Evolutionary conservation across 2,329 filamentous ascomycete species (phyloP), one percentile per base, ranked within the genome.

Genomic region (Aspergillus novoparasiticus): DNA sequence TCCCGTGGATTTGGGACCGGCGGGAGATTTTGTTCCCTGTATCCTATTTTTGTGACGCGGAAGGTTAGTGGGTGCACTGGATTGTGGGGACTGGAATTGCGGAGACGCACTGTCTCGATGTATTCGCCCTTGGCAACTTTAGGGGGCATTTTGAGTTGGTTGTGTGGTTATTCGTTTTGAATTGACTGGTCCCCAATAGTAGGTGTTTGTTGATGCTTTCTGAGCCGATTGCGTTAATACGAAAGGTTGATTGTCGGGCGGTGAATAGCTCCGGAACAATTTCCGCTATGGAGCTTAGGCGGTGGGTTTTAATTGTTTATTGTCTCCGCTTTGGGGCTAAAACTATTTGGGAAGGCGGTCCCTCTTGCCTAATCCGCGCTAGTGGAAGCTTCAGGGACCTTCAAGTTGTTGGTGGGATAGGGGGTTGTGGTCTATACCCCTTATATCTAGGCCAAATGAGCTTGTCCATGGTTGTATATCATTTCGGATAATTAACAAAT

Each of bases 21-120:
- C 95, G 92, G 45, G 94, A 94, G 73, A 99, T 95, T 82, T 98
- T 98, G 86, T 99, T 99, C 69, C 95, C 95, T 3, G 94, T 97
- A 81, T 98, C 94, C 94, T 96, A 70, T 48, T 21, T 48, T 57
- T 10, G 11, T 41, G 57, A 61, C 57, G 50, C 46, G 54, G 23
- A 59, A 51, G 51, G 51, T 41, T 36, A 28, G 62, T 39, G 30
- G 58, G 23, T 51, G 50, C 54, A 34, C 64, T 55, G 11, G 28
- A 23, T 12, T 56, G 59, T 63, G 64, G 34, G 50, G 64, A 58
- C 58, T 23, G 55, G 61, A 54, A 16, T 16, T 10, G 19, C 19
- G 32, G 21, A 1, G 9, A 66, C 86, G 72, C 85, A 96, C 94
- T 59, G 95, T 99, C 81, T 97, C 94, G 66, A 99, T 97, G 77